Evolutionary conservation across 805 yeast genomes (phyloP).

Genomic region (Metschnikowia vanudenii): DNA sequence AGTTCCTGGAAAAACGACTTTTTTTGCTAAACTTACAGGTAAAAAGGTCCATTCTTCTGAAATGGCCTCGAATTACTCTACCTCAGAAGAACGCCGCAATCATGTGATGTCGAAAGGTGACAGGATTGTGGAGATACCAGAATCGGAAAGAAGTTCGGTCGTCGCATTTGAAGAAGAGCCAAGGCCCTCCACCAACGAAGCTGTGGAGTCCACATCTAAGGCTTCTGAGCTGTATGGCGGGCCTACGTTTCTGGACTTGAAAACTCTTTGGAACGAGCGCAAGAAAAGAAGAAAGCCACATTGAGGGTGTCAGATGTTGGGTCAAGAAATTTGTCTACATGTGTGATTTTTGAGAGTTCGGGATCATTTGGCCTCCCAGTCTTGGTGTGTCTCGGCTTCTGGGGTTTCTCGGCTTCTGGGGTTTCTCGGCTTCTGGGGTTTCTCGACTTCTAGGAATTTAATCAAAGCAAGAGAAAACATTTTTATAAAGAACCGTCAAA

Average conservation of each 20-base stretch:
- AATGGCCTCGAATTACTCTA: background rate
- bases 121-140: conserved; percentile 5
- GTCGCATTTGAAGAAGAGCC: background rate
- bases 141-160: background rate
- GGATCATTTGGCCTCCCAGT: no score
- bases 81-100: background rate
- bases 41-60: background rate
- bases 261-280: conserved; percentile 12
- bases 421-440: no score
- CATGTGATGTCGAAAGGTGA: conserved; percentile 1
- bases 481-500: no score
- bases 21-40: background rate
- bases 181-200: background rate
- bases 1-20: background rate
- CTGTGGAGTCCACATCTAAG: background rate
- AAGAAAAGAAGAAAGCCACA: conserved; percentile 4
- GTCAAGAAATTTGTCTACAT: no score
- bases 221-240: background rate
- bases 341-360: no score
- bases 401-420: no score
- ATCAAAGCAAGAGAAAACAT: no score
- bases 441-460: no score
- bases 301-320: background rate
- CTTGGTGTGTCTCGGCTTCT: no score
- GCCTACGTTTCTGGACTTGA: conserved; percentile 10